Evolutionary conservation across 768 basidiomycete genomes (phyloP).

Genomic region (Russula compacta): DNA sequence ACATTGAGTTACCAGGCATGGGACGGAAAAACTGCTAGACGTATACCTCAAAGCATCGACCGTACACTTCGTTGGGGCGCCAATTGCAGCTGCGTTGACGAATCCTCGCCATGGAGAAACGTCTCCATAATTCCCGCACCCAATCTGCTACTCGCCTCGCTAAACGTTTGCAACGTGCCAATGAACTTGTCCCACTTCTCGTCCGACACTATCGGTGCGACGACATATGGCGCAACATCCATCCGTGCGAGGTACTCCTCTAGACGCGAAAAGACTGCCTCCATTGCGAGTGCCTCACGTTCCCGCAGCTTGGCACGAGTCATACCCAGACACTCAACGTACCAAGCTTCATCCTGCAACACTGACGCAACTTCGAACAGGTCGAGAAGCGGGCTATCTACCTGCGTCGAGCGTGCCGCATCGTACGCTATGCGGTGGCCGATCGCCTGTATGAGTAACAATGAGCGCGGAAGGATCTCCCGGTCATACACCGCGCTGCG

Average conservation of each 20-base stretch:
- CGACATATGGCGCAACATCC: conserved; percentile 13
- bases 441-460: conserved; percentile 46
- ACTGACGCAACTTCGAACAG: conserved; percentile 47
- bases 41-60: conserved; percentile 4
- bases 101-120: not conserved
- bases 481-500: conserved; percentile 44
- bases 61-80: not conserved
- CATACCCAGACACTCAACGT: conserved; percentile 43
- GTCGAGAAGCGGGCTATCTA: conserved; percentile 44
- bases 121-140: not conserved
- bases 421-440: conserved; percentile 56
- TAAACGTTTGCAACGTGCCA: not conserved
- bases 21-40: not conserved
- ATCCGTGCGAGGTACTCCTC: conserved; percentile 16
- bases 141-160: not conserved
- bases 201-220: conserved; percentile 20
- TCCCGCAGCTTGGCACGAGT: conserved; percentile 37
- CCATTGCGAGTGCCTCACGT: conserved; percentile 21
- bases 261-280: conserved; percentile 21
- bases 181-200: conserved; percentile 16
- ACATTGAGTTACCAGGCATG: not conserved
- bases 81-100: not conserved
- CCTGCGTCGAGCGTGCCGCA: conserved; percentile 35
- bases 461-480: conserved; percentile 47
- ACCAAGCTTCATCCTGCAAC: conserved; percentile 50